These are phyloP conservation scores for Phlebiopsis gigantea DNA, from an alignment of 768 basidiomycete species.

Conservation along the genomic window DNA sequence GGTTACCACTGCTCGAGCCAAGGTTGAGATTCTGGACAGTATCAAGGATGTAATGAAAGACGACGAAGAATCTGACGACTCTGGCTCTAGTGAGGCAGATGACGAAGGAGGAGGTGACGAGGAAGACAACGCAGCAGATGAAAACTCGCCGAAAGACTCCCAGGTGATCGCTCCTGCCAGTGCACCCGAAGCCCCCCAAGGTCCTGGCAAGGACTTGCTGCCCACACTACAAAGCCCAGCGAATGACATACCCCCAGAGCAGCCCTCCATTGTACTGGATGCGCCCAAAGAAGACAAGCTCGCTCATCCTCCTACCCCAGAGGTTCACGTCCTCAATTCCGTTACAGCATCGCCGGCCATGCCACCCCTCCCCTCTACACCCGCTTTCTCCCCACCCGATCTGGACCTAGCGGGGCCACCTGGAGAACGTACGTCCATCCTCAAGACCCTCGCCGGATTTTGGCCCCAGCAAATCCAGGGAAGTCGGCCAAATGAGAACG, in stretches of 20 bases:
- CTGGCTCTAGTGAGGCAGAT: constrained; percentile 62
- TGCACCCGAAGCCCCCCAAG: background rate
- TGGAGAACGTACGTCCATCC: constrained; percentile 65
- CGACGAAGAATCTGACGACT: constrained; percentile 72
- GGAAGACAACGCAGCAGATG: constrained; percentile 35
- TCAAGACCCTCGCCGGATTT: constrained; percentile 79
- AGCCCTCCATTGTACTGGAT: constrained; percentile 19
- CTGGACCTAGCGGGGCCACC: constrained; percentile 45
- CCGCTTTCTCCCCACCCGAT: constrained; percentile 32
- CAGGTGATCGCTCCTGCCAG: background rate
- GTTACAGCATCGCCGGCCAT: constrained; percentile 52
- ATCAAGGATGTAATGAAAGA: constrained; percentile 84
- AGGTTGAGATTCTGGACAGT: constrained; percentile 83
- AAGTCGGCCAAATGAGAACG: constrained; percentile 43
- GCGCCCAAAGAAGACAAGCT: constrained; percentile 18
- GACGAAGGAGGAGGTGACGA: constrained; percentile 64
- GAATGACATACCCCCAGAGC: background rate
- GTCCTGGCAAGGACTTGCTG: background rate
- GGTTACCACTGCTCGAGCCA: constrained; percentile 82
- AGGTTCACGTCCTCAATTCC: constrained; percentile 24
- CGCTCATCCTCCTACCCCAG: constrained; percentile 7
- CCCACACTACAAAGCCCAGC: background rate
- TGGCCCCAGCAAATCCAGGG: constrained; percentile 62
- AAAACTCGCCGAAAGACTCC: constrained; percentile 22
- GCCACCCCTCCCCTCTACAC: constrained; percentile 14